Evolutionary conservation across 306 rosid genomes (phyloP).

Genomic region (Carpinus viminea): DNA sequence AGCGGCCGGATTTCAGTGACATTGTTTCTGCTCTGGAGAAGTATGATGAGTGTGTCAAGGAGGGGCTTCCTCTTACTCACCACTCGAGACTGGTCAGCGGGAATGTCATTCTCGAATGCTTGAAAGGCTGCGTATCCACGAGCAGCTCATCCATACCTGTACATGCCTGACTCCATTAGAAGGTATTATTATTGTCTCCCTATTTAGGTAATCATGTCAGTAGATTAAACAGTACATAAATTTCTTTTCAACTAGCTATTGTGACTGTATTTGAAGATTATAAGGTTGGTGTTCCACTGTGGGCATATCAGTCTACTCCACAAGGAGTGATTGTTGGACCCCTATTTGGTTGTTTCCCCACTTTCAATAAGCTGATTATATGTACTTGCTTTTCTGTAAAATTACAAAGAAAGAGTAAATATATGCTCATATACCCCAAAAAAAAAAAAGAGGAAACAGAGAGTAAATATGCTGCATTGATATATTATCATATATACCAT

Average conservation of each 20-base stretch:
- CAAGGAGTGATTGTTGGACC: background rate
- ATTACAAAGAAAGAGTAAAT: background rate
- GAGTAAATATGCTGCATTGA: background rate
- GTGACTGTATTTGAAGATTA: constrained; percentile 28
- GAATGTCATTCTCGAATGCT: constrained; percentile 70
- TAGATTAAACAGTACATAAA: constrained; percentile 30
- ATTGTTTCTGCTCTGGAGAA: constrained; percentile 80
- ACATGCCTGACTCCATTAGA: constrained; percentile 60
- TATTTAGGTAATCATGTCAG: constrained; percentile 16
- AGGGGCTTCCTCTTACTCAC: constrained; percentile 93
- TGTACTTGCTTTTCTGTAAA: background rate
- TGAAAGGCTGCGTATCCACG: constrained; percentile 76
- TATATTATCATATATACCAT: background rate
- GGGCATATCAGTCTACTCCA: constrained; percentile 11
- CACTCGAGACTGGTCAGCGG: constrained; percentile 63
- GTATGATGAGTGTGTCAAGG: constrained; percentile 90
- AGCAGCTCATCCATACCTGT: constrained; percentile 80
- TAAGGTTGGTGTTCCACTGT: constrained; percentile 9
- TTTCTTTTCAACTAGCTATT: constrained; percentile 44
- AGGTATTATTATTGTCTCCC: constrained; percentile 33
- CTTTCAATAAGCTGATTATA: constrained; percentile 7
- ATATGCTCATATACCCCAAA: background rate
- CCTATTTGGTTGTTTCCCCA: background rate
- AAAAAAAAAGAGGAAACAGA: background rate
- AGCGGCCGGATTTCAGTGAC: constrained; percentile 92